Evolutionary conservation across 257 asterid species (phyloP), one percentile per base, ranked within the genome.

Genomic region (Solanum stenotomum): DNA sequence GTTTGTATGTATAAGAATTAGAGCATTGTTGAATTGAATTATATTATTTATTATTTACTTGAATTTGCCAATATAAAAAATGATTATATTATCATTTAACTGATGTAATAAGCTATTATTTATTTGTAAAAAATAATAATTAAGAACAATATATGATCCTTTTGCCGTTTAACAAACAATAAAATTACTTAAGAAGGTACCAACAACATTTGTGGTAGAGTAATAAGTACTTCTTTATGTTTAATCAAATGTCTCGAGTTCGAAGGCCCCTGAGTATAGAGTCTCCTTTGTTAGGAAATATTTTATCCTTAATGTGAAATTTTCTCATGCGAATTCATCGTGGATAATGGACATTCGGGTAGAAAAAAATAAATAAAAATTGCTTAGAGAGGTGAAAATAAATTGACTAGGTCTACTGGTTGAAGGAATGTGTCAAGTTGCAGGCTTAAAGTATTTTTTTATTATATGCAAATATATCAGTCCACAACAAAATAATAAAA

Each of bases 401-500:
- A 81, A 46, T 29, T 81, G 85, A 49, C 68, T 5, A 2, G 10
- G 42, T 81, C 85, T 81, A 16, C 65, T 25, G 25, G 35, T 79
- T 79, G 85, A 81, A 81, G 29, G 85, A 81, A 46, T 46, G 68
- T 79, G 85, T 18, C 65, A 46, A n/a, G 23, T 29, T 77, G 84
- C 84, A 77, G 84, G 61, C 61, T 37, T 75, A 72, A 79, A 44
- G 37, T 29, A 3, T 79, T 16, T 78, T 78, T 65, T 65, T 18
- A 65, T 65, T 79, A 46, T 78, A 27, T 27, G 25, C 37, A 46
- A 81, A 81, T 27, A 81, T 46, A 81, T 81, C 85, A 81, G 85
- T 81, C 85, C 85, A 81, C 85, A 81, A 81, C 85, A 81, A 49
- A 81, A 81, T 29, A 31, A 81, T 81, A 46, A 27, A 46, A 49